phyloP scores from a whole-genome alignment of 495 filamentous ascomycete species.

The Hypoxylon cercidicola region DNA sequence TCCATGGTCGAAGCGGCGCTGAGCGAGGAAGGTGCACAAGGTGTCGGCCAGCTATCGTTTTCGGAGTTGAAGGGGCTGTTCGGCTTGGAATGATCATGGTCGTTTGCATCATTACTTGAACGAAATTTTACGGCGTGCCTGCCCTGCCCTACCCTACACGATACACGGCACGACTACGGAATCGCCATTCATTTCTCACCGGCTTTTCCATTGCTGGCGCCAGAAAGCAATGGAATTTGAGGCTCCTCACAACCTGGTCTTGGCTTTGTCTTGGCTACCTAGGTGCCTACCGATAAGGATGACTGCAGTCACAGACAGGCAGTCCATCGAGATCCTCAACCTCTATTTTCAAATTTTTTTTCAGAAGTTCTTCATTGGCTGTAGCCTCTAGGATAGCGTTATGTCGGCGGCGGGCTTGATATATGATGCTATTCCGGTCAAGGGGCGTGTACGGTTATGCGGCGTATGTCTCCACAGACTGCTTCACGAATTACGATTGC shows the following conservation, averaged over 20 bases:
- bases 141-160: no score
- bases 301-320: not conserved
- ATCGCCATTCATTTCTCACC: no score
- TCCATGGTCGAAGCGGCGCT: constrained; percentile 81
- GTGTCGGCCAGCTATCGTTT: constrained; percentile 68
- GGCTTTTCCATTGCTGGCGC: no score
- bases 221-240: not conserved
- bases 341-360: not conserved
- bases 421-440: constrained; percentile 18
- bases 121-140: not conserved
- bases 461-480: not conserved
- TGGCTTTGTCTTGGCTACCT: constrained; percentile 15
- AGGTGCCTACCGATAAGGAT: not conserved
- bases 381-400: not conserved
- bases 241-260: not conserved
- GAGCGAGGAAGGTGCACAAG: constrained; percentile 77
- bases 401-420: constrained; percentile 2
- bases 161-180: no score
- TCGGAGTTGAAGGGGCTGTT: constrained; percentile 79
- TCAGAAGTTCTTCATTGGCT: not conserved
- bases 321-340: not conserved
- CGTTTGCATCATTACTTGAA: not conserved
- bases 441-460: not conserved
- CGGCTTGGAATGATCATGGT: constrained; percentile 49
- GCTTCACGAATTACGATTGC: not conserved